Percentiles rank a stretch among this genome's conserved stretches.
Conservation (phyloP, 306 rosid species). For the Begonia peltatifolia region DNA sequence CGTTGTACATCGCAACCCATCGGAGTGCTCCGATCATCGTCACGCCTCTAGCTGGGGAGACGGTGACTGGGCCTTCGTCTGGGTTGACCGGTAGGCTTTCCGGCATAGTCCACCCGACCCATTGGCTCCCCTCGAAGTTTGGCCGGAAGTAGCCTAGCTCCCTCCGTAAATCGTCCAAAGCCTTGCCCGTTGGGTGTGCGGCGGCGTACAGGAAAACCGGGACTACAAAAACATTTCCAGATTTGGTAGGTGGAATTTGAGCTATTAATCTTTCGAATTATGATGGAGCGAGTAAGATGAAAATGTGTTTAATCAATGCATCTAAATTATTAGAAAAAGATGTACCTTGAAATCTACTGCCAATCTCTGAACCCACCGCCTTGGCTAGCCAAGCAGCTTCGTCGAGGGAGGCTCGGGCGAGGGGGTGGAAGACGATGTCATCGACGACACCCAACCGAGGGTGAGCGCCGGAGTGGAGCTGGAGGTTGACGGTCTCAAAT, state of each 20-base stretch:
- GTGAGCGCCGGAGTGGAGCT: constrained; percentile 60
- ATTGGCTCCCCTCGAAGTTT: constrained; percentile 54
- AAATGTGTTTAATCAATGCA: not conserved
- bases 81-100: constrained; percentile 44
- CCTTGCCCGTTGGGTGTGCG: constrained; percentile 75
- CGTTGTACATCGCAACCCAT: constrained; percentile 52
- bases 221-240: constrained; percentile 29
- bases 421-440: constrained; percentile 77
- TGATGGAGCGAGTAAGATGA: not conserved
- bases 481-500: constrained; percentile 42
- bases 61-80: constrained; percentile 40
- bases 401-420: constrained; percentile 42
- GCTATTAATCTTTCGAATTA: too few species aligned
- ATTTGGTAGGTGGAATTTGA: too few species aligned
- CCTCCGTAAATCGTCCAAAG: constrained; percentile 50
- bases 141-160: constrained; percentile 54
- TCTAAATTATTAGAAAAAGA: not conserved
- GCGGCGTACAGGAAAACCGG: constrained; percentile 77
- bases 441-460: constrained; percentile 74
- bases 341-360: constrained; percentile 50
- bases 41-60: constrained; percentile 45
- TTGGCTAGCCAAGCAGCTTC: constrained; percentile 82
- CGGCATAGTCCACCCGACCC: constrained; percentile 76
- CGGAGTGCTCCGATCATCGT: constrained; percentile 68
- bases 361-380: constrained; percentile 57